Base-by-base conservation (phyloP, 805 yeast genomes). In the Sungouiella thailandica region DNA sequence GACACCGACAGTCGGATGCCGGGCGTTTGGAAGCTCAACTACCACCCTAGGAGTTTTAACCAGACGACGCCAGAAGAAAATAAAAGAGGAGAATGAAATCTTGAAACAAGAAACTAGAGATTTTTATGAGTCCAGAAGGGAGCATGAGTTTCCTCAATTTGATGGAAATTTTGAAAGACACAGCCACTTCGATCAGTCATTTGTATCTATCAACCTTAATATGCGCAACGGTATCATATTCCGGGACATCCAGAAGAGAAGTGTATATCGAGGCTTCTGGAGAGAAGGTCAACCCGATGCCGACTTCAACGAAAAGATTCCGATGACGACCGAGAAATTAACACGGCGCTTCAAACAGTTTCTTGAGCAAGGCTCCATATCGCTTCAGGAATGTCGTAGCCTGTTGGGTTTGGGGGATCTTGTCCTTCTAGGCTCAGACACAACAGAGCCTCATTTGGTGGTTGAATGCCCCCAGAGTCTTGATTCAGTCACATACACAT, bases 371-470 rank as follows among this genome's bases (percentile, higher is more conserved):
- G 37, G 43, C 18, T 28, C 32, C 5, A 32, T 41, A 9, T 35
- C 46, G 12, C 27, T 32, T 25, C 14, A 22, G 4, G 24, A 32
- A 12, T 37, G 35, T 29, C 35, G 38, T 8, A 22, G 28, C 24
- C 42, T 45, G 19, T 37, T 77, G 11, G 43, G 60, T 6, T 59
- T 77, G 3, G 89, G 90, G 29, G 89, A 83, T 53, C 58, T 80
- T 29, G 87, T 80, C 4, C 72, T 77, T 12, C 50, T 80, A 12
- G 58, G 62, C 10, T 55, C 60, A 1, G 63, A 69, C 31, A 65
- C 65, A 24, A 58, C 70, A 4, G 70, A 68, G 31, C 57, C 80
- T 13, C 71, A 74, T 17, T 71, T 80, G 31, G 68, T 83, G 22
- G 77, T 70, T 1, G 72, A 66, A 17, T 54, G 74, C 17, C 89